Evolutionary conservation across 129 eudicot genomes (phyloP).

Genomic region (Rutidosis leptorrhynchoides): DNA sequence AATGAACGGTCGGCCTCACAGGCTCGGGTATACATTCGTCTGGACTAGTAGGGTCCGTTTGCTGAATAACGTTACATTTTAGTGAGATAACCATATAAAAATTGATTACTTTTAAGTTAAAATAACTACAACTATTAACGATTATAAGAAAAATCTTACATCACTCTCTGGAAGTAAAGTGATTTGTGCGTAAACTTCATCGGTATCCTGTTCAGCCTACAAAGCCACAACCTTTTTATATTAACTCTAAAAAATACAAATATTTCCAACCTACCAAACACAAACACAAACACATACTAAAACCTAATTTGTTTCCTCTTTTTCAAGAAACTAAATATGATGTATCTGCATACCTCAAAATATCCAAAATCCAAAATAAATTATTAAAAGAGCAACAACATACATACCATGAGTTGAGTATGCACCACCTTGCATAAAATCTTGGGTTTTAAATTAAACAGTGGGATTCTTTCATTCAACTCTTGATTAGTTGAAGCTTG

Average conservation of each 20-base stretch:
- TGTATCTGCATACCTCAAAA: constrained; percentile 13
- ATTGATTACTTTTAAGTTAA: background rate
- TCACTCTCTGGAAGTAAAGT: constrained; percentile 69
- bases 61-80: constrained; percentile 38
- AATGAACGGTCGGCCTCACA: constrained; percentile 60
- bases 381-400: background rate
- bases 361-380: background rate
- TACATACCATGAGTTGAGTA: constrained; percentile 19
- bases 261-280: constrained; percentile 17
- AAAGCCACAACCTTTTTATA: constrained; percentile 12
- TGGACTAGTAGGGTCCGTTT: constrained; percentile 63
- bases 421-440: constrained; percentile 6
- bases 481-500: constrained; percentile 30
- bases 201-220: constrained; percentile 95
- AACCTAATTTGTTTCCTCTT: constrained; percentile 22
- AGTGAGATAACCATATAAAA: background rate
- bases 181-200: constrained; percentile 92
- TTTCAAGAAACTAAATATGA: constrained; percentile 22
- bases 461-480: background rate
- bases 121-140: no score
- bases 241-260: background rate
- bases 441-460: constrained; percentile 7
- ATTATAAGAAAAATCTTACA: constrained; percentile 43
- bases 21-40: constrained; percentile 53
- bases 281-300: background rate